Percentiles rank a stretch among this genome's conserved stretches.
These are phyloP conservation scores for Discostella pseudostelligera DNA, from an alignment of 108 stramenopile species.

Conservation along the genomic window DNA sequence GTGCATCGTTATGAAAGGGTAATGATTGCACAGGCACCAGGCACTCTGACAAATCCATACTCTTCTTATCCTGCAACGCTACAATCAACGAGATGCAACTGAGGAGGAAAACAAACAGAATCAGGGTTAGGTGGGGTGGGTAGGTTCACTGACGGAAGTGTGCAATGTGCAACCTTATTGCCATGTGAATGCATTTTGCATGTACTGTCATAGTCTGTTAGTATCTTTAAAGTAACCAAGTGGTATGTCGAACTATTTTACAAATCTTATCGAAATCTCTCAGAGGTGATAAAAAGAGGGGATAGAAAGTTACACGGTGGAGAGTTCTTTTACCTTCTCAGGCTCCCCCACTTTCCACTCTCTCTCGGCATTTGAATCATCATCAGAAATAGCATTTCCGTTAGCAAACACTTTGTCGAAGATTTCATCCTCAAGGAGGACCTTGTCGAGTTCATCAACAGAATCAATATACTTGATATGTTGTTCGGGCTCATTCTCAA, in stretches of 20 bases:
- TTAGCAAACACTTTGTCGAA: constrained; percentile 50
- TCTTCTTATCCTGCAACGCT: no score
- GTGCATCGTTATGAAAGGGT: no score
- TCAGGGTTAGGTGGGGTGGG: no score
- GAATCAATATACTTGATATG: constrained; percentile 12
- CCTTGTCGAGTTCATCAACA: constrained; percentile 39
- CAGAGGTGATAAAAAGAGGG: not conserved
- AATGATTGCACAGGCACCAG: no score
- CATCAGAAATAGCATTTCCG: constrained; percentile 28
- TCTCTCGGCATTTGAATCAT: constrained; percentile 13
- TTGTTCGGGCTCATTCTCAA: constrained; percentile 6
- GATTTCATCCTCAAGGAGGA: constrained; percentile 55
- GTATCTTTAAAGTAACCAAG: no score
- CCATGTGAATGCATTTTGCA: no score
- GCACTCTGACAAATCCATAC: no score
- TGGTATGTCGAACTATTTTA: constrained; percentile 2
- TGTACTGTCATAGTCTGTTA: no score
- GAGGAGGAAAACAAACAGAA: no score
- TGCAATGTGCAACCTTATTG: no score
- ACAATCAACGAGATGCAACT: no score
- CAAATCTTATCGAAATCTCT: not conserved
- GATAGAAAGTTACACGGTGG: constrained; percentile 17
- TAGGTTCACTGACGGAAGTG: no score
- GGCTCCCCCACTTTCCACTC: constrained; percentile 40
- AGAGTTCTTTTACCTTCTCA: constrained; percentile 23